Evolutionary conservation across 1,139 yeast genomes (phyloP).

Genomic region (Blastobotrys raffinosifermentans): DNA sequence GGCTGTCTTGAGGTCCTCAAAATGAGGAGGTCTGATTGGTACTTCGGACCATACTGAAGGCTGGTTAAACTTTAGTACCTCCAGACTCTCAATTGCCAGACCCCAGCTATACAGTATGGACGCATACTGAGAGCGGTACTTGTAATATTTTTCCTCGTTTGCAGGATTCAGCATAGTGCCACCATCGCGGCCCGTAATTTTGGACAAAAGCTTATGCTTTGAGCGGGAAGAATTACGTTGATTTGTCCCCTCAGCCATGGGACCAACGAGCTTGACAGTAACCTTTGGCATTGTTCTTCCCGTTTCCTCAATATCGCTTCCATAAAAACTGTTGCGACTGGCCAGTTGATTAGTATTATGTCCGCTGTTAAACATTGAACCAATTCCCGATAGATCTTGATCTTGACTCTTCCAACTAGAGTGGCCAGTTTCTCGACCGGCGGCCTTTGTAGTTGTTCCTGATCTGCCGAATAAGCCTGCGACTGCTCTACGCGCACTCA

Average conservation of each 20-base stretch:
- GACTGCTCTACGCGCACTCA: constrained; percentile 19
- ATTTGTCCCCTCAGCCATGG: no score
- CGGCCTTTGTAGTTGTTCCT: neutral
- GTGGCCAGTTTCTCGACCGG: constrained; percentile 1
- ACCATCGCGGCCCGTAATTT: constrained; percentile 13
- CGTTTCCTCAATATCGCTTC: constrained; percentile 9
- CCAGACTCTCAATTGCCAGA: constrained; percentile 66
- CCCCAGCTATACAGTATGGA: constrained; percentile 82
- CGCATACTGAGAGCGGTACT: constrained; percentile 70
- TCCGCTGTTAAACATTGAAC: constrained; percentile 14
- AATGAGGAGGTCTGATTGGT: constrained; percentile 9
- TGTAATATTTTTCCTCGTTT: constrained; percentile 41
- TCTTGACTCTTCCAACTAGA: constrained; percentile 1
- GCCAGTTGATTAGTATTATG: constrained; percentile 15
- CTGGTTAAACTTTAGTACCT: constrained; percentile 68
- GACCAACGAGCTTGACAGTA: neutral
- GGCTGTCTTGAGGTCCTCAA: constrained; percentile 19
- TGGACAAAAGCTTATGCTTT: no score
- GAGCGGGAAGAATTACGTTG: no score
- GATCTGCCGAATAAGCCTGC: constrained; percentile 27
- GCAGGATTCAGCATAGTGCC: constrained; percentile 41
- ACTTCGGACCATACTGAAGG: constrained; percentile 8
- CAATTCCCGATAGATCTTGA: constrained; percentile 15
- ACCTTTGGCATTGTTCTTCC: constrained; percentile 6
- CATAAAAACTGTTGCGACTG: constrained; percentile 20